A percentile compares a stretch with the other conserved stretches of the same genome.
Evolutionary conservation across 495 filamentous ascomycete genomes (phyloP).

Genomic region (Antarctomyces pellizariae): DNA sequence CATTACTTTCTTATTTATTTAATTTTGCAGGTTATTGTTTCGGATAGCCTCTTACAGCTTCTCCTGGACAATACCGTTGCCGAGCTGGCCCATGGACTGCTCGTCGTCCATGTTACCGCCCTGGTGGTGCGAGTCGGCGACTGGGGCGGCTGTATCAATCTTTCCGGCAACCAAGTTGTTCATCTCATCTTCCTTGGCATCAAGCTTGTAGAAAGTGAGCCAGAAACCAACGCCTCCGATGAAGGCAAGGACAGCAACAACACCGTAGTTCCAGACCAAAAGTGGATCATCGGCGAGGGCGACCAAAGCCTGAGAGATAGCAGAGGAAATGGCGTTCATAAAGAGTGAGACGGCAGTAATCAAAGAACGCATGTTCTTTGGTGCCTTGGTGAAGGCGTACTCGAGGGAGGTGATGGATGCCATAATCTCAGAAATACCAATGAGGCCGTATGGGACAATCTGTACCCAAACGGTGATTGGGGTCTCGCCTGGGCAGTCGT

Average conservation of each 20-base stretch:
- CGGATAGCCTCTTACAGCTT: too few species aligned
- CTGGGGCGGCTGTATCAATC: too few species aligned
- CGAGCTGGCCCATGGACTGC: neutral
- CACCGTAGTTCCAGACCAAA: conserved; percentile 38
- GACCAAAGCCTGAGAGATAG: conserved; percentile 45
- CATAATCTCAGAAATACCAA: conserved; percentile 20
- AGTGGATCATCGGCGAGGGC: conserved; percentile 40
- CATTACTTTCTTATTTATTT: too few species aligned
- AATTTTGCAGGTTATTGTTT: too few species aligned
- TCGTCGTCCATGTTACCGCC: neutral
- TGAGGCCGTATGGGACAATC: conserved; percentile 14
- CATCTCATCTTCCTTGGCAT: conserved; percentile 37
- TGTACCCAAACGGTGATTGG: conserved; percentile 12
- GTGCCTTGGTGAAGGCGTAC: conserved; percentile 63
- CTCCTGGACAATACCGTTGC: too few species aligned
- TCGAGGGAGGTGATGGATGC: conserved; percentile 25
- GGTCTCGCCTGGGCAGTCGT: conserved; percentile 6
- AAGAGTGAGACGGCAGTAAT: conserved; percentile 45
- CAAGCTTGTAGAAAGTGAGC: conserved; percentile 31
- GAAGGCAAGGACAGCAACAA: conserved; percentile 38
- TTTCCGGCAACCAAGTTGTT: conserved; percentile 29
- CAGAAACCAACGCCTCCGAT: conserved; percentile 37
- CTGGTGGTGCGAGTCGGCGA: neutral
- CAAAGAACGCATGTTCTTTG: conserved; percentile 49
- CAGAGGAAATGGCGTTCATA: conserved; percentile 42